These are phyloP conservation scores for Pelargonium myrrhifolium DNA, from an alignment of 441 rosid species.

Conservation along the genomic window DNA sequence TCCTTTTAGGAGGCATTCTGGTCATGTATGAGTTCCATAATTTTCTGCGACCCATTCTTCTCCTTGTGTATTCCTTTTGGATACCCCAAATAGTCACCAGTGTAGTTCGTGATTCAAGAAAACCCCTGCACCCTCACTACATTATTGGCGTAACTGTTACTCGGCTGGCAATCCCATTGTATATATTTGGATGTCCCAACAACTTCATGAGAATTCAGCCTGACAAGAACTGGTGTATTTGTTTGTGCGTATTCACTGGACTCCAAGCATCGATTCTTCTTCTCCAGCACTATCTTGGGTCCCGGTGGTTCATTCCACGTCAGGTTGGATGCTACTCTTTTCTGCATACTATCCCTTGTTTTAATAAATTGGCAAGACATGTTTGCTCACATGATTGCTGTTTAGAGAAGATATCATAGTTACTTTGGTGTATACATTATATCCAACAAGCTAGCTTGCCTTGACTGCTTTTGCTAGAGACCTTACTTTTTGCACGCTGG, in stretches of 20 bases:
- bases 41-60: constrained; percentile 66
- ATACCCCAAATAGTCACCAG: constrained; percentile 84
- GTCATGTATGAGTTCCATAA: constrained; percentile 89
- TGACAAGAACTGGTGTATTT: constrained; percentile 71
- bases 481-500: constrained; percentile 13
- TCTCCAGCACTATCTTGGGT: constrained; percentile 90
- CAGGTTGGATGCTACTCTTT: constrained; percentile 47
- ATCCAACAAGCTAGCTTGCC: not conserved
- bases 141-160: constrained; percentile 82
- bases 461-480: not conserved
- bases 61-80: constrained; percentile 88
- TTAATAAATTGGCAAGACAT: not conserved
- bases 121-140: constrained; percentile 90
- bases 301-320: constrained; percentile 90
- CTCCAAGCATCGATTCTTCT: constrained; percentile 82
- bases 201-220: constrained; percentile 92
- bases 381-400: too few relatives aligned
- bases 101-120: constrained; percentile 81
- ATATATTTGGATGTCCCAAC: constrained; percentile 87
- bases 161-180: constrained; percentile 76
- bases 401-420: not conserved
- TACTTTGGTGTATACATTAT: not conserved
- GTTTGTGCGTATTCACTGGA: constrained; percentile 54
- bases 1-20: constrained; percentile 95
- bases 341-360: not conserved